A percentile compares a stretch with the other conserved stretches of the same genome.
These are phyloP conservation scores for Cercospora sp. DNA, from an alignment of 2,329 filamentous ascomycete genomes.

Conservation along the genomic window DNA sequence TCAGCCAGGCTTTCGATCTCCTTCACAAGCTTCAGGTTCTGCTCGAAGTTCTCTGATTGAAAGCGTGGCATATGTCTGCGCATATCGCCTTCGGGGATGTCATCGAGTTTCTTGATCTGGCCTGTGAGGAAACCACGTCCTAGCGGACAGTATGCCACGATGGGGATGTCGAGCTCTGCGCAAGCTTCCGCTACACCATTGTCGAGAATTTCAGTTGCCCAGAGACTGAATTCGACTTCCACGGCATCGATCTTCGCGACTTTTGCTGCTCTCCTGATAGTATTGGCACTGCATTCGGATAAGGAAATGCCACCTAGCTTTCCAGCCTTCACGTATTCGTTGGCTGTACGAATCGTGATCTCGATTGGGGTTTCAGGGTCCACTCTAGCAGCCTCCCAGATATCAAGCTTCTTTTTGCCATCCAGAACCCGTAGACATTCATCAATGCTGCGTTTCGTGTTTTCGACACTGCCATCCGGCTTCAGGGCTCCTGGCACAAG, in stretches of 20 bases:
- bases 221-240: constrained; percentile 63
- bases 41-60: constrained; percentile 61
- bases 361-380: constrained; percentile 49
- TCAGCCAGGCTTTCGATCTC: constrained; percentile 60
- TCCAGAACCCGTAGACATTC: constrained; percentile 49
- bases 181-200: constrained; percentile 61
- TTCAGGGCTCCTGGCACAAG: constrained; percentile 38
- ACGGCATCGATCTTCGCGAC: constrained; percentile 60
- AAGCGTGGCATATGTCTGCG: constrained; percentile 58
- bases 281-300: constrained; percentile 49
- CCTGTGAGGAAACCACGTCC: constrained; percentile 63
- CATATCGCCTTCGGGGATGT: constrained; percentile 57
- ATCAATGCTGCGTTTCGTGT: constrained; percentile 48
- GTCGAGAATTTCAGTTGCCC: constrained; percentile 56
- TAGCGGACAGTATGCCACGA: constrained; percentile 72
- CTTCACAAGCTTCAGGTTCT: constrained; percentile 63
- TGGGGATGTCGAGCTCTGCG: constrained; percentile 64
- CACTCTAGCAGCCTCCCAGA: constrained; percentile 52
- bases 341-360: constrained; percentile 47
- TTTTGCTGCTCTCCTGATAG: constrained; percentile 52
- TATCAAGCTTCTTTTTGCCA: constrained; percentile 51
- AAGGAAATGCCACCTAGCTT: constrained; percentile 51
- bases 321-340: constrained; percentile 42
- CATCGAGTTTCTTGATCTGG: constrained; percentile 52
- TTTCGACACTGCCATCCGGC: constrained; percentile 46